Evolutionary conservation across 164 flowering plant species (phyloP).

Genomic region (Berberis vulgaris): DNA sequence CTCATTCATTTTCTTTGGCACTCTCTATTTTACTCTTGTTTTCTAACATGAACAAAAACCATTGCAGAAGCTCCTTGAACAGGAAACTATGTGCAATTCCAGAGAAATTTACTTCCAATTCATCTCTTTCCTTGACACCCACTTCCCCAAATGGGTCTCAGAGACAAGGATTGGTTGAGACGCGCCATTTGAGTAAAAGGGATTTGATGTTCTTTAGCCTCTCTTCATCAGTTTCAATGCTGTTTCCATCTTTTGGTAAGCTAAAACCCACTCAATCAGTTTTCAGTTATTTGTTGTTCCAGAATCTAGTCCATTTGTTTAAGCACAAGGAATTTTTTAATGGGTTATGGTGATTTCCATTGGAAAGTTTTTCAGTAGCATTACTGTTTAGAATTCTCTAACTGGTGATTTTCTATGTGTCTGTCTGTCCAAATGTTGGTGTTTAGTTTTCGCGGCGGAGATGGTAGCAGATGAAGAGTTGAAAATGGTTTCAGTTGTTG

Average conservation of each 20-base stretch:
- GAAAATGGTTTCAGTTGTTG: conserved; percentile 51
- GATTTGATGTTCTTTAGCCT: conserved; percentile 51
- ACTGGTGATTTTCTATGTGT: background rate
- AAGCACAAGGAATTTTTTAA: no score
- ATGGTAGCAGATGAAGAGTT: conserved; percentile 40
- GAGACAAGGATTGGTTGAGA: background rate
- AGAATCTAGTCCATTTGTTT: no score
- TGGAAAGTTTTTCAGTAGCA: no score
- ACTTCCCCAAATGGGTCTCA: conserved; percentile 17
- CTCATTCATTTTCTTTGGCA: background rate
- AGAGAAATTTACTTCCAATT: conserved; percentile 8
- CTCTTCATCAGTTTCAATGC: conserved; percentile 32
- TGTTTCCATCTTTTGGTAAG: conserved; percentile 39
- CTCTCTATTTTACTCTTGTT: background rate
- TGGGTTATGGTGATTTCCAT: no score
- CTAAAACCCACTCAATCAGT: background rate
- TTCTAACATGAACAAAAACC: conserved; percentile 15
- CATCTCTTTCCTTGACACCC: conserved; percentile 20
- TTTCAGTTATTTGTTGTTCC: background rate
- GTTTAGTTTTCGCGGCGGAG: conserved; percentile 21
- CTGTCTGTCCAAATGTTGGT: conserved; percentile 1
- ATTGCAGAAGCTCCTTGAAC: conserved; percentile 5
- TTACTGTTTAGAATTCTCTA: background rate
- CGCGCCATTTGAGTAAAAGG: conserved; percentile 24
- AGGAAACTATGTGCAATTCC: conserved; percentile 13